A percentile compares a stretch with the other conserved stretches of the same genome.
Conservation (phyloP, 2,329 filamentous ascomycete genomes). For the Didymella segeticola region DNA sequence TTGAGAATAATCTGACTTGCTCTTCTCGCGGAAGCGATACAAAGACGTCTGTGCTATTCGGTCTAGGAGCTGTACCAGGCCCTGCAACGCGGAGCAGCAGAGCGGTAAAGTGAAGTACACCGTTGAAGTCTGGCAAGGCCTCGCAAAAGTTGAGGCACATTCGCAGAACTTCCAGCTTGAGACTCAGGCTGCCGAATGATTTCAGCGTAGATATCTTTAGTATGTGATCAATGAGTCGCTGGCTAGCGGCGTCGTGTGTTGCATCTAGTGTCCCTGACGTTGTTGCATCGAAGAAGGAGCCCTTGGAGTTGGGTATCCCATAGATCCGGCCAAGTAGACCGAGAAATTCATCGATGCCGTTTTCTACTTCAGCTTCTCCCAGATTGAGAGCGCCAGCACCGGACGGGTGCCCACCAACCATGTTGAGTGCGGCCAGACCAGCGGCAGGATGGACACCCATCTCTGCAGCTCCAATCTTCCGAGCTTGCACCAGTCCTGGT, state of each 20-base stretch:
- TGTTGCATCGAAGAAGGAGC: slow-evolving; percentile 21
- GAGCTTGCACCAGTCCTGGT: slow-evolving; percentile 84
- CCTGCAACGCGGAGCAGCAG: slow-evolving; percentile 83
- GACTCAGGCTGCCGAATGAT: slow-evolving; percentile 74
- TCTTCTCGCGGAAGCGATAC: slow-evolving; percentile 80
- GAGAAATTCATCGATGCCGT: slow-evolving; percentile 52
- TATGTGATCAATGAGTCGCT: slow-evolving; percentile 59
- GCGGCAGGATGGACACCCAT: slow-evolving; percentile 94
- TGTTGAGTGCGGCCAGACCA: slow-evolving; percentile 75
- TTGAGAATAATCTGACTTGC: slow-evolving; percentile 81
- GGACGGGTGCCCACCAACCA: slow-evolving; percentile 61
- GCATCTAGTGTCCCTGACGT: slow-evolving; percentile 10
- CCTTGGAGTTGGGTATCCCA: slow-evolving; percentile 48
- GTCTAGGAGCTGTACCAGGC: slow-evolving; percentile 74
- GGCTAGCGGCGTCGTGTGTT: slow-evolving; percentile 43
- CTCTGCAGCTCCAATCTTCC: slow-evolving; percentile 93
- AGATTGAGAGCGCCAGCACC: slow-evolving; percentile 76
- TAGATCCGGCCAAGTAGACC: slow-evolving; percentile 51
- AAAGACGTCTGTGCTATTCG: slow-evolving; percentile 71
- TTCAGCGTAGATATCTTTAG: slow-evolving; percentile 60
- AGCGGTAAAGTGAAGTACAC: slow-evolving; percentile 86
- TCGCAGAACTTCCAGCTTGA: slow-evolving; percentile 87
- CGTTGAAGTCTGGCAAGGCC: slow-evolving; percentile 87
- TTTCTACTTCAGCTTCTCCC: slow-evolving; percentile 46
- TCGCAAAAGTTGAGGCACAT: slow-evolving; percentile 95